Evolutionary conservation across 1,284 basidiomycete species (phyloP), one percentile per base, ranked within the genome.

Genomic region (Austropuccinia psidii): DNA sequence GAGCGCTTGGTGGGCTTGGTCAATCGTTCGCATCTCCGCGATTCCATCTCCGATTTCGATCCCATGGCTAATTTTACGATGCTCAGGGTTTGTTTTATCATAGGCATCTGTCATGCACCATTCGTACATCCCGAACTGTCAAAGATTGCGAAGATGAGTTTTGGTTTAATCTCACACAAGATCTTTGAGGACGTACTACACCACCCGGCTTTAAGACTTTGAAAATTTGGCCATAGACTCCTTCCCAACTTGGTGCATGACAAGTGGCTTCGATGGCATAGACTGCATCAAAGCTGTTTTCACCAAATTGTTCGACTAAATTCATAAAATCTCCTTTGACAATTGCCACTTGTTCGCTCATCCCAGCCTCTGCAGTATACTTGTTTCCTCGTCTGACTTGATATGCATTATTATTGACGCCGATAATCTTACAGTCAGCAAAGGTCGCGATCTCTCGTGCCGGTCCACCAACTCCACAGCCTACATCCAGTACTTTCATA

Each of bases 91-190:
- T 17, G 88, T 87, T 1, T 90, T 85, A 81, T 98, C 91, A 90
- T 92, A 98, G 11, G 82, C 82, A 81, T 98, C 94, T 58, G 95
- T 98, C 95, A 98, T 98, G 83, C 89, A 90, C 95, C 95, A 98
- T 81, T 98, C 95, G 83, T 98, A 98, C 57, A 97, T 89, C 80
- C 93, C 94, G 81, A 97, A 97, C 90, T 93, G 74, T 41, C 49
- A 64, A 27, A 3, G 4, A 43, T n/a, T n/a, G 1, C 3, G n/a
- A 31, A 5, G n/a, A n/a, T n/a, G n/a, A n/a, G n/a, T n/a, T n/a
- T n/a, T n/a, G n/a, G n/a, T n/a, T n/a, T n/a, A n/a, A n/a, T n/a
- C n/a, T n/a, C n/a, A n/a, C n/a, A n/a, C n/a, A n/a, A n/a, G n/a
- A n/a, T n/a, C n/a, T n/a, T n/a, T n/a, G n/a, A n/a, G n/a, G n/a